Base-by-base conservation (phyloP, 345 rosid genomes). In the Euphorbia peplus region DNA sequence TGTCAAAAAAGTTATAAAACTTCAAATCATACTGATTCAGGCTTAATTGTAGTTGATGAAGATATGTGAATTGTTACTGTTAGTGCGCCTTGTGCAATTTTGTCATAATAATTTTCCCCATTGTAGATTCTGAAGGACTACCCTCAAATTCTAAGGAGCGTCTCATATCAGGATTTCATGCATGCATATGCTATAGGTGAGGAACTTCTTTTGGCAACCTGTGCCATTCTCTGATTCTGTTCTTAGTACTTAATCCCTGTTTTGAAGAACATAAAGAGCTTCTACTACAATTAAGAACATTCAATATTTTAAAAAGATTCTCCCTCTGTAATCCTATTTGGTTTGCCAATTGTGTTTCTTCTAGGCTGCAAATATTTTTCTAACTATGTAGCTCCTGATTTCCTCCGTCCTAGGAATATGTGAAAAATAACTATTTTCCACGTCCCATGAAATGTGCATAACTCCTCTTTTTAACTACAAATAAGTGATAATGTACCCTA, bases 141-240 rank as follows among this genome's bases (percentile, higher is more conserved):
- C 70, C 70, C 82, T 46, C 74, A 67, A 60, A 63, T 76, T 60
- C 76, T 61, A 69, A 70, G 71, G 73, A 54, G 65, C 70, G 39
- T 74, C 69, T 78, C 80, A 35, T 75, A 79, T 68, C 70, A 84
- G 72, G 87, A 93, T 72, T 90, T 90, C 75, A 80, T 85, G 88
- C 83, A 78, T 75, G 88, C 92, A 57, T 82, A 81, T 84, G 83
- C 90, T 76, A 68, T 85, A 81, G 96, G 98, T 90, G 58, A 76
- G 86, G 50, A 47, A 58, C 64, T 78, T 51, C 18, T 73, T 68
- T 68, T 61, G 68, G 25, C 9, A 65, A 19, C 29, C 18, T 35
- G 28, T 55, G 14, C 51, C 47, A 35, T 21, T 30, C 50, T 56
- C 57, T 47, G 32, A 54, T 63, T 60, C 12, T 69, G 55, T 61